Percentiles rank a stretch among this genome's conserved stretches.
phyloP scores from a whole-genome alignment of 768 basidiomycete species.

The Auricularia cornea region DNA sequence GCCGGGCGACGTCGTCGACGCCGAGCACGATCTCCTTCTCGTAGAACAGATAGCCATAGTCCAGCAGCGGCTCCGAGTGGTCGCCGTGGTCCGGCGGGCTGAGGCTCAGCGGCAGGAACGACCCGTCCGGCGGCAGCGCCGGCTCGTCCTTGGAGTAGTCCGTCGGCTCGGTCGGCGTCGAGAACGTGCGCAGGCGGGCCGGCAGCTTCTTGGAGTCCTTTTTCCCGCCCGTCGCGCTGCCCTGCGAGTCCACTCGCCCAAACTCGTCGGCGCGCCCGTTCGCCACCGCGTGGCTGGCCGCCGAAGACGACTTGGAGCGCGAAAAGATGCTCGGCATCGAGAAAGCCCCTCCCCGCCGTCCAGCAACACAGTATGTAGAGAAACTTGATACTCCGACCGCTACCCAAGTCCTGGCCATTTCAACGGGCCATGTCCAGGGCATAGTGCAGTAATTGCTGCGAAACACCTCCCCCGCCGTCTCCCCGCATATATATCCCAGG shows the following conservation, averaged over 20 bases:
- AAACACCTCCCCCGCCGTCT: too few relatives aligned
- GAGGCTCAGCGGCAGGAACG: not conserved
- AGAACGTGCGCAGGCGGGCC: conserved; percentile 1
- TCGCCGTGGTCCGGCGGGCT: not conserved
- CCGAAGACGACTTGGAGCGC: not conserved
- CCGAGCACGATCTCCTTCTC: conserved; percentile 68
- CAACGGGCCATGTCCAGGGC: too few relatives aligned
- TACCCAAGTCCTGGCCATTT: not conserved
- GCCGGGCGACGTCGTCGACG: conserved; percentile 60
- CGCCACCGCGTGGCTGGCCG: not conserved
- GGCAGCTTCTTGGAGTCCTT: not conserved
- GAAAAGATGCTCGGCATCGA: not conserved
- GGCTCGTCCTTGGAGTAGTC: not conserved
- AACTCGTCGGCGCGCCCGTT: not conserved
- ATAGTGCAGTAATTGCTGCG: too few relatives aligned
- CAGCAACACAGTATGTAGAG: too few relatives aligned
- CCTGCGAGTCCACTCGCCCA: not conserved
- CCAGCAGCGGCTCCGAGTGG: conserved; percentile 19
- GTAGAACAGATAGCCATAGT: conserved; percentile 70
- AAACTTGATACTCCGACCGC: too few relatives aligned
- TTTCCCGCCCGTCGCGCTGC: not conserved
- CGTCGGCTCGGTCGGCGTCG: not conserved
- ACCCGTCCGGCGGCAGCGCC: not conserved
- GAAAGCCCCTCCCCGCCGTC: not conserved
- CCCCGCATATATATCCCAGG: not conserved